A percentile compares a stretch with the other conserved stretches of the same genome.
These are phyloP conservation scores for Colletotrichum graminicola DNA, from an alignment of 2,329 filamentous ascomycete genomes.

Conservation along the genomic window DNA sequence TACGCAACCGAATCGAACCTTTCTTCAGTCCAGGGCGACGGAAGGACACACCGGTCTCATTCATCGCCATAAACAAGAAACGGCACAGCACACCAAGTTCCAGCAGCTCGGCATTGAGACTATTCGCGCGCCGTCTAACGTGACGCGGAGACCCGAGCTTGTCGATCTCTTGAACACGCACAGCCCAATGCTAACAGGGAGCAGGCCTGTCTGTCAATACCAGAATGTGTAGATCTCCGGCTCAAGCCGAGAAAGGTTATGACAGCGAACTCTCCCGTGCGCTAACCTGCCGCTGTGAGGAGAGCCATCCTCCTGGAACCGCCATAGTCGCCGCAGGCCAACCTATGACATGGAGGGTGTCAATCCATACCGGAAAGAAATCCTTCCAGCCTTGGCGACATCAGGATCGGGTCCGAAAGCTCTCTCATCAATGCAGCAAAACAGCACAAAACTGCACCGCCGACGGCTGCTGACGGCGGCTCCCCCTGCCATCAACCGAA, in stretches of 20 bases:
- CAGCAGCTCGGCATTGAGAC: background rate
- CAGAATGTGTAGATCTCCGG: background rate
- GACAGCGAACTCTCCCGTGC: background rate
- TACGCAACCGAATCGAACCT: background rate
- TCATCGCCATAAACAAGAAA: background rate
- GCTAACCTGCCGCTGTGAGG: background rate
- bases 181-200: background rate
- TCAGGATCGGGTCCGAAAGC: slow-evolving; percentile 16
- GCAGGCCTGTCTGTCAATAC: background rate
- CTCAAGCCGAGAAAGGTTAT: background rate
- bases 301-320: background rate
- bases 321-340: background rate
- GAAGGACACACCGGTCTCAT: background rate
- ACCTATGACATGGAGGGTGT: slow-evolving; percentile 23
- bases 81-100: background rate
- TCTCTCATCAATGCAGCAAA: background rate
- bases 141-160: background rate
- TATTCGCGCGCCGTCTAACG: background rate
- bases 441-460: background rate
- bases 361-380: slow-evolving; percentile 1
- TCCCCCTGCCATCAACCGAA: slow-evolving; percentile 5
- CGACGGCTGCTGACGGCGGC: background rate
- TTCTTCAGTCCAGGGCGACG: background rate
- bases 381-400: slow-evolving; percentile 28
- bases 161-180: background rate